A percentile compares a stretch with the other conserved stretches of the same genome.
Evolutionary conservation across 2,329 filamentous ascomycete species (phyloP).

Genomic region (Colletotrichum somersetense): DNA sequence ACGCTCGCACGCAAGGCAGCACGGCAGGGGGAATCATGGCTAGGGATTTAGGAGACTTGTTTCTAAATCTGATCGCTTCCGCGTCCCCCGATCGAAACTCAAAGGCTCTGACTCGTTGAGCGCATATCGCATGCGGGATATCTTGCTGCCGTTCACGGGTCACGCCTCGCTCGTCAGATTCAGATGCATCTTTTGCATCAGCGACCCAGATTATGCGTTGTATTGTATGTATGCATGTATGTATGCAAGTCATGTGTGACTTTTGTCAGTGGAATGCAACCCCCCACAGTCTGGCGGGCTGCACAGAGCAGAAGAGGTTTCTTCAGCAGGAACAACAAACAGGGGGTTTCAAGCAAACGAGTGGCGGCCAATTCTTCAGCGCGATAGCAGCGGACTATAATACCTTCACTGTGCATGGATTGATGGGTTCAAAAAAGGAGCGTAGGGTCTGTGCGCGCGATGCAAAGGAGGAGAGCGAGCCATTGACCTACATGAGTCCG

Average conservation of each 20-base stretch:
- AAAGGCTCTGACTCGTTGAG: neutral
- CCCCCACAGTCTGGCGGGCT: conserved; percentile 31
- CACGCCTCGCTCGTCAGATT: conserved; percentile 16
- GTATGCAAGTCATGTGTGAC: conserved; percentile 2
- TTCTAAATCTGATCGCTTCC: neutral
- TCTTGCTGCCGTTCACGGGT: neutral
- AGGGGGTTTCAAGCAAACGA: neutral
- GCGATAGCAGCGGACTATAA: neutral
- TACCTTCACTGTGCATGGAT: neutral
- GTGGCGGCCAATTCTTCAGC: conserved; percentile 18
- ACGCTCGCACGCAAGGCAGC: neutral
- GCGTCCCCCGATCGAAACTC: neutral
- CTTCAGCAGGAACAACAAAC: neutral
- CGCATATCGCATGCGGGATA: neutral
- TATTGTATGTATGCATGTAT: too few species aligned
- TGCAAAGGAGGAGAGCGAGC: neutral
- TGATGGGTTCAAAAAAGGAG: neutral
- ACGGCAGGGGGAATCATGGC: conserved; percentile 22
- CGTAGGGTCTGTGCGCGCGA: conserved; percentile 6
- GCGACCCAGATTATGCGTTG: neutral
- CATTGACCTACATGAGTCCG: neutral
- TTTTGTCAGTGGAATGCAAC: conserved; percentile 21
- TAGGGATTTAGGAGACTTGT: conserved; percentile 35
- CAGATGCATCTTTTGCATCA: conserved; percentile 1
- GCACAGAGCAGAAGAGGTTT: conserved; percentile 1